These are phyloP conservation scores for Malassezia caprae DNA, from an alignment of 1,284 basidiomycete species.

Conservation along the genomic window DNA sequence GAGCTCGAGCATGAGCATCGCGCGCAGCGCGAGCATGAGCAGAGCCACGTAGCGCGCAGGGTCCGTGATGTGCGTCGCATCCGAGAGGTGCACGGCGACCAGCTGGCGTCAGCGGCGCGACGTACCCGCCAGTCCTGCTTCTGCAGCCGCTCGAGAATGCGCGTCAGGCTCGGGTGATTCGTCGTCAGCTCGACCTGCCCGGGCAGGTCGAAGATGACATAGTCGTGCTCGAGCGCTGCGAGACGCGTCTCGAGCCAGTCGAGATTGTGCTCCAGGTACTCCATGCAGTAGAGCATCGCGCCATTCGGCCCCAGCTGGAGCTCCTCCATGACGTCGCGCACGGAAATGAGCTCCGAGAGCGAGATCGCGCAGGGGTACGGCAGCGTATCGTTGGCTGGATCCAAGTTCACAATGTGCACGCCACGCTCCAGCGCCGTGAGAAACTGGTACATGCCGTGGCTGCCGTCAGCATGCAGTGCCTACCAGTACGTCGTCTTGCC, in stretches of 20 bases:
- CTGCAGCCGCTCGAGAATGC: slow-evolving; percentile 70
- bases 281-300: slow-evolving; percentile 92
- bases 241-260: slow-evolving; percentile 75
- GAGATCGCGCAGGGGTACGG: slow-evolving; percentile 84
- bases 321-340: slow-evolving; percentile 77
- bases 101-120: slow-evolving; percentile 55
- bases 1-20: slow-evolving; percentile 95
- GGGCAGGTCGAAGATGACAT: slow-evolving; percentile 88
- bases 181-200: slow-evolving; percentile 97
- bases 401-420: slow-evolving; percentile 82
- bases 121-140: slow-evolving; percentile 52
- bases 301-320: slow-evolving; percentile 87
- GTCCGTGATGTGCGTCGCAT: slow-evolving; percentile 93
- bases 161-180: slow-evolving; percentile 57
- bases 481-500: slow-evolving; percentile 44
- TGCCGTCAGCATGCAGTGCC: not conserved
- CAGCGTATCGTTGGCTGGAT: slow-evolving; percentile 81
- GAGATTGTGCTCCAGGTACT: slow-evolving; percentile 87
- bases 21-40: slow-evolving; percentile 76
- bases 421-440: slow-evolving; percentile 75
- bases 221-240: slow-evolving; percentile 51
- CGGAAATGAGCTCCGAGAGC: slow-evolving; percentile 74
- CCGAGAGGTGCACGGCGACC: slow-evolving; percentile 86
- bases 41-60: slow-evolving; percentile 89
- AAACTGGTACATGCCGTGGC: slow-evolving; percentile 51